phyloP scores from a whole-genome alignment of 163 green algal genomes.

The Picocystis sp. region DNA sequence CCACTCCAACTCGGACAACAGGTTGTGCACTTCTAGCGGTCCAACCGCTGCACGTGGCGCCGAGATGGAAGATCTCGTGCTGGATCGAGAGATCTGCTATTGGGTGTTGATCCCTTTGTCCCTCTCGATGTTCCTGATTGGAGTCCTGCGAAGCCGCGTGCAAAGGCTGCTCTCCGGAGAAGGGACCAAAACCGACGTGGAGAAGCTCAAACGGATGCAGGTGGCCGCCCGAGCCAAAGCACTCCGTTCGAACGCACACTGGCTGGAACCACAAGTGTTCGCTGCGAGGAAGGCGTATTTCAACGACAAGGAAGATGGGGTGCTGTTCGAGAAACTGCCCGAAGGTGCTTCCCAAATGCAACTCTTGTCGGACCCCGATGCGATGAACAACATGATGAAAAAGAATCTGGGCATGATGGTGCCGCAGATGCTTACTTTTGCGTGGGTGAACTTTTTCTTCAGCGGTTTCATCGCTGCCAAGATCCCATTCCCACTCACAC shows the following conservation, averaged over 20 bases:
- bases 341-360: slow-evolving; percentile 44
- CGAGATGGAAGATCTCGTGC: slow-evolving; percentile 26
- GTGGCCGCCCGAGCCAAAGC: slow-evolving; percentile 37
- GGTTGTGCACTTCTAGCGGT: no score
- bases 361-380: slow-evolving; percentile 57
- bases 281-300: slow-evolving; percentile 52
- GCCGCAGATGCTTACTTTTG: slow-evolving; percentile 60
- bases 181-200: slow-evolving; percentile 33
- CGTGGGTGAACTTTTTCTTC: slow-evolving; percentile 91
- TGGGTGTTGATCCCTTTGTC: slow-evolving; percentile 86
- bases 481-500: slow-evolving; percentile 78
- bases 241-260: slow-evolving; percentile 34
- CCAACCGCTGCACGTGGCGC: no score
- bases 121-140: slow-evolving; percentile 68
- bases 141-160: slow-evolving; percentile 39
- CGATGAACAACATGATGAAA: slow-evolving; percentile 94
- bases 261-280: slow-evolving; percentile 37
- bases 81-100: slow-evolving; percentile 59
- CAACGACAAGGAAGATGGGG: slow-evolving; percentile 42
- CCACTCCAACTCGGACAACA: no score
- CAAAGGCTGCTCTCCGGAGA: slow-evolving; percentile 9
- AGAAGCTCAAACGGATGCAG: slow-evolving; percentile 57
- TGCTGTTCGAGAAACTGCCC: slow-evolving; percentile 53
- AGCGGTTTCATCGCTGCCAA: slow-evolving; percentile 85
- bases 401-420: slow-evolving; percentile 83